Evolutionary conservation across 2,329 filamentous ascomycete genomes (phyloP).

Genomic region (Lizonia empirigonia): DNA sequence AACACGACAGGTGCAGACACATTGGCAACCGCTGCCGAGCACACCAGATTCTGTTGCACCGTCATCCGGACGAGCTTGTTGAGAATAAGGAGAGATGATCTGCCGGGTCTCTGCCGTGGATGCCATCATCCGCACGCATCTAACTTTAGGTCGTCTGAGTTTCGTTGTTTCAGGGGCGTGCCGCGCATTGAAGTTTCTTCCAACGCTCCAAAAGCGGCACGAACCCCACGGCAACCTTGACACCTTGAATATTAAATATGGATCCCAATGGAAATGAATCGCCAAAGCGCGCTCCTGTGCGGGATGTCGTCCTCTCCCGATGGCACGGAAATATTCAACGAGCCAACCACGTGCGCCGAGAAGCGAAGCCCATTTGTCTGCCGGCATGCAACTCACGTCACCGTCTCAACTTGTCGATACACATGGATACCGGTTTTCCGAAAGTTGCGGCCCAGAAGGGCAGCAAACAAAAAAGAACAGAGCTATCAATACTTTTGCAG

Average conservation of each 20-base stretch:
- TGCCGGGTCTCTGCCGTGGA: slow-evolving; percentile 3
- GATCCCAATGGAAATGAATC: not conserved
- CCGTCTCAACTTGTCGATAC: slow-evolving; percentile 7
- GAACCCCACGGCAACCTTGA: slow-evolving; percentile 16
- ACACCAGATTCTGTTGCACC: not conserved
- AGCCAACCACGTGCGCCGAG: slow-evolving; percentile 18
- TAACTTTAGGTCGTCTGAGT: slow-evolving; percentile 13
- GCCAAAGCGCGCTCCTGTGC: slow-evolving; percentile 1
- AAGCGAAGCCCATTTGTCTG: slow-evolving; percentile 19
- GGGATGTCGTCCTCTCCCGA: slow-evolving; percentile 8
- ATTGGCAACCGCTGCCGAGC: slow-evolving; percentile 21
- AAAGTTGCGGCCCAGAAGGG: not conserved
- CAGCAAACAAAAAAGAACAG: slow-evolving; percentile 6
- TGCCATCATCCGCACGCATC: slow-evolving; percentile 12
- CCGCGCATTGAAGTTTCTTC: slow-evolving; percentile 13
- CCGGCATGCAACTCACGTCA: slow-evolving; percentile 16
- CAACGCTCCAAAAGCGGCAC: slow-evolving; percentile 10
- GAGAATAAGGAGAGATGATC: slow-evolving; percentile 11
- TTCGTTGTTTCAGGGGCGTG: slow-evolving; percentile 11
- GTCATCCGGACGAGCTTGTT: slow-evolving; percentile 14
- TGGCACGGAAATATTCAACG: not conserved
- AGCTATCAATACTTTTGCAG: slow-evolving; percentile 15
- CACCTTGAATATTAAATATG: slow-evolving; percentile 4
- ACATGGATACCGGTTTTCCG: slow-evolving; percentile 1
- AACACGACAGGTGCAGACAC: slow-evolving; percentile 15